Evolutionary conservation across 371 early-diverging fungal genomes (phyloP), one percentile per base, ranked within the genome.

Genomic region (Mortierella sp.): DNA sequence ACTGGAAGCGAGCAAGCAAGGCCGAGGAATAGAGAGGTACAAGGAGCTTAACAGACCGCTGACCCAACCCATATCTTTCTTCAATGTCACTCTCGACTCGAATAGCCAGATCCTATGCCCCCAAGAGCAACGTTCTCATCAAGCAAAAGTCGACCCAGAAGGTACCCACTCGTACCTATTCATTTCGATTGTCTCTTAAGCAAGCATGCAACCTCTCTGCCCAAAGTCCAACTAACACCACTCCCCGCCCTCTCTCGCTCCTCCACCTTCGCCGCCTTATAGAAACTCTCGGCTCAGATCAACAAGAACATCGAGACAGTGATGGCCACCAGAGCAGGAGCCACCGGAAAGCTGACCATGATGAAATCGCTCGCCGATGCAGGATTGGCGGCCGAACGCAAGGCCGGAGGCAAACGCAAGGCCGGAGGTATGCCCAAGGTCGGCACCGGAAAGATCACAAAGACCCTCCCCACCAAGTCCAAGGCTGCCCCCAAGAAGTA

Each of bases 291-390:
- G 71, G 93, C 91, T 5, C 87, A 91, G 67, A 94, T 92, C 86
- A 93, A 91, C 83, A 89, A 88, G 74, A 92, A 90, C 72, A 93
- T 94, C 72, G 94, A 94, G 80, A 88, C 88, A 44, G 91, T 91
- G 83, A 94, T 94, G 94, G 91, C 94, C 8, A 89, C 92, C 31
- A 89, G 91, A 69, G 94, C 94, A 14, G 92, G 92, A 71, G 93
- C 94, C n/a, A 90, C 91, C 46, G 93, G 94, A 85, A 94, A 94
- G 82, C 75, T 94, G 31, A 94, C 93, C 24, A 92, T 94, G 72
- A 93, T 94, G 93, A 93, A 93, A 87, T 87, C 89, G 26, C 69
- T 91, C 26, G 93, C 93, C 21, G 92, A 91, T 31, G 89, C 88
- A 48, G 86, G 81, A 73, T 28, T 86, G 57, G 80, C 87, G 37